phyloP scores from a whole-genome alignment of 768 basidiomycete species.

The Tylopilus plumbeoviolaceoides region DNA sequence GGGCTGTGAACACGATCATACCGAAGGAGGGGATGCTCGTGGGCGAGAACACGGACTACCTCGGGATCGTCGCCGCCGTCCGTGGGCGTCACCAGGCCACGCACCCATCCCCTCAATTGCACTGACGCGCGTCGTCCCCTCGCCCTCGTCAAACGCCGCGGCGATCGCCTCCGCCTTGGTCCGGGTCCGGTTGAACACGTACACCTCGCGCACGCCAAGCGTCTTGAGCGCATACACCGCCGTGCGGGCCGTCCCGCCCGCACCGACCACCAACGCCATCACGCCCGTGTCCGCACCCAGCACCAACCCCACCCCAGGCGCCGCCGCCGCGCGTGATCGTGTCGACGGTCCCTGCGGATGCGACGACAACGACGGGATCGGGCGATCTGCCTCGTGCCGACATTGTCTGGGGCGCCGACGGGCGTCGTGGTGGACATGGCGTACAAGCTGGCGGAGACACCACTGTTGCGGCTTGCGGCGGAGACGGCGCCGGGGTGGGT shows the following conservation, averaged over 20 bases:
- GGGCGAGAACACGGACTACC: constrained; percentile 97
- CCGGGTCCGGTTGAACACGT: constrained; percentile 83
- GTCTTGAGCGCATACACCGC: constrained; percentile 86
- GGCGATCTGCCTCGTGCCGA: constrained; percentile 46
- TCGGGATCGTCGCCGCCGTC: constrained; percentile 71
- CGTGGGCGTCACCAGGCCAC: constrained; percentile 32
- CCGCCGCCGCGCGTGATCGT: constrained; percentile 71
- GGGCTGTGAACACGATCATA: constrained; percentile 93
- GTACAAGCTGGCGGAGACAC: constrained; percentile 84
- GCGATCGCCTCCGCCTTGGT: constrained; percentile 70
- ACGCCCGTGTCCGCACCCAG: not conserved
- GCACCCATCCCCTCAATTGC: constrained; percentile 55
- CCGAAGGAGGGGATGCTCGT: constrained; percentile 44
- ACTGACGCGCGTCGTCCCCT: constrained; percentile 42
- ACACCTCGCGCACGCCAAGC: constrained; percentile 68
- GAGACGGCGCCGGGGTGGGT: constrained; percentile 52
- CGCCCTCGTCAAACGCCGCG: constrained; percentile 45
- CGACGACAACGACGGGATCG: constrained; percentile 36
- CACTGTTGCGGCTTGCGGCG: constrained; percentile 68
- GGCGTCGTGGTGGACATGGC: constrained; percentile 91
- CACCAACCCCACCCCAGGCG: constrained; percentile 31
- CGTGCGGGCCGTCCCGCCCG: constrained; percentile 91
- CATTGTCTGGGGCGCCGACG: constrained; percentile 58
- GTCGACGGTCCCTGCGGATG: constrained; percentile 80
- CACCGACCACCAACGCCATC: constrained; percentile 83